These are phyloP conservation scores for Gamsiella multidivaricata DNA, from an alignment of 192 early-diverging fungal species.

Conservation along the genomic window DNA sequence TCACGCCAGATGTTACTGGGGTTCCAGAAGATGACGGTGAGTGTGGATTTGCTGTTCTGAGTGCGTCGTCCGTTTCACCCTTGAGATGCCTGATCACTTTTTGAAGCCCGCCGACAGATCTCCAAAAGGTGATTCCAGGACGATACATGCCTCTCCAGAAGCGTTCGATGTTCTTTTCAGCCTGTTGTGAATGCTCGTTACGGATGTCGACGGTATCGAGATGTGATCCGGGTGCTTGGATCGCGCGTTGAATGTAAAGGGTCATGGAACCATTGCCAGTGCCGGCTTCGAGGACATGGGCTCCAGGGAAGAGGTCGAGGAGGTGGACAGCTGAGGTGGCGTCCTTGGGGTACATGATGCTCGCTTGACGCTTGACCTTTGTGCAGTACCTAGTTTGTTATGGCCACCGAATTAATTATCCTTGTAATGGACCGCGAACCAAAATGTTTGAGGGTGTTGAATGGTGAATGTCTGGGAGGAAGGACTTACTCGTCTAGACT, in stretches of 20 bases:
- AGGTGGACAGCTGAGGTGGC: constrained; percentile 64
- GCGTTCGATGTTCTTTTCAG: constrained; percentile 56
- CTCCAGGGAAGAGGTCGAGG: constrained; percentile 66
- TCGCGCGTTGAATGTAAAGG: constrained; percentile 67
- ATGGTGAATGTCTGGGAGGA: neutral
- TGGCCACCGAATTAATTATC: too few species aligned
- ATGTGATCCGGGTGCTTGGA: constrained; percentile 43
- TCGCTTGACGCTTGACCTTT: constrained; percentile 44
- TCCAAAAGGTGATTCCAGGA: constrained; percentile 56
- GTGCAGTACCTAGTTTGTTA: constrained; percentile 49
- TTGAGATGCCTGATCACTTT: constrained; percentile 30
- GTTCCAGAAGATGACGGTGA: neutral
- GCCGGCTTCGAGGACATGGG: constrained; percentile 71
- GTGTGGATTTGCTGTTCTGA: neutral
- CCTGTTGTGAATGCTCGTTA: constrained; percentile 55
- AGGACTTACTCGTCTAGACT: constrained; percentile 36
- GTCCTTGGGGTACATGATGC: constrained; percentile 77
- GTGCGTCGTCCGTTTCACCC: neutral
- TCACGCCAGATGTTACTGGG: neutral
- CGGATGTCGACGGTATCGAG: constrained; percentile 69
- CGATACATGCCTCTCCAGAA: constrained; percentile 65
- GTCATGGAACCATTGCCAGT: constrained; percentile 76
- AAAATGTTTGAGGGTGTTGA: neutral
- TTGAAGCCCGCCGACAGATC: constrained; percentile 37
- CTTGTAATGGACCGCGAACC: too few species aligned